phyloP scores from a whole-genome alignment of 495 filamentous ascomycete species.

The Echria macrotheca region DNA sequence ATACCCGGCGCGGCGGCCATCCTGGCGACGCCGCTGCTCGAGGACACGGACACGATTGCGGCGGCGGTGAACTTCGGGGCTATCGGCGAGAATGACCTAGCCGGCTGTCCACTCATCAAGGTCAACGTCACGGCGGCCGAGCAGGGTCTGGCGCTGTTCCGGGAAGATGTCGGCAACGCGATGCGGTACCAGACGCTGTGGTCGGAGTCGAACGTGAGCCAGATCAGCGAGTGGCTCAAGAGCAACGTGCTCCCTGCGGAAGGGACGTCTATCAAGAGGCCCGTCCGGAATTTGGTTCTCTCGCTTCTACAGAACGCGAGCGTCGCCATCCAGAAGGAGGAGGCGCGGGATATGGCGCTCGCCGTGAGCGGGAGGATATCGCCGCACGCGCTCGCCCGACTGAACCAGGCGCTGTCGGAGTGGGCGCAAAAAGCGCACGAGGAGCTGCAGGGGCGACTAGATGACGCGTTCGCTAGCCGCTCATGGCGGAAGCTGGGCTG shows the following conservation, averaged over 20 bases:
- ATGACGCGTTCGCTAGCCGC: conserved; percentile 61
- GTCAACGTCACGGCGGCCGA: conserved; percentile 43
- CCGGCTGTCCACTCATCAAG: conserved; percentile 28
- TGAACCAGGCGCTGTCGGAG: conserved; percentile 53
- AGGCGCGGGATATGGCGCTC: conserved; percentile 34
- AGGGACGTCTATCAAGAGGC: conserved; percentile 49
- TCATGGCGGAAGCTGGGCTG: conserved; percentile 74
- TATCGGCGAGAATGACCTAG: conserved; percentile 28
- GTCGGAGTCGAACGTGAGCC: conserved; percentile 63
- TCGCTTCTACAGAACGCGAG: conserved; percentile 60
- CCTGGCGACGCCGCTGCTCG: conserved; percentile 30
- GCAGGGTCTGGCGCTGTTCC: conserved; percentile 59
- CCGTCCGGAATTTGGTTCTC: conserved; percentile 58
- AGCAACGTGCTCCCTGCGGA: conserved; percentile 37
- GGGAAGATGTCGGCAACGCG: conserved; percentile 61
- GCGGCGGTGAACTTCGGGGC: conserved; percentile 40
- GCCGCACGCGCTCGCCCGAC: conserved; percentile 36
- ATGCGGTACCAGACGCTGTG: conserved; percentile 66
- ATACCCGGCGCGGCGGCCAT: conserved; percentile 39
- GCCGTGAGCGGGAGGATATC: conserved; percentile 24
- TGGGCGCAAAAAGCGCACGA: conserved; percentile 80
- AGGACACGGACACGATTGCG: conserved; percentile 30
- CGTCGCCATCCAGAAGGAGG: conserved; percentile 45
- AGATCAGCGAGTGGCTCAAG: conserved; percentile 63
- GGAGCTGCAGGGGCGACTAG: conserved; percentile 74